Percentiles rank a stretch among this genome's conserved stretches.
phyloP scores from a whole-genome alignment of 1,284 basidiomycete genomes.

The Sutorius eximius region DNA sequence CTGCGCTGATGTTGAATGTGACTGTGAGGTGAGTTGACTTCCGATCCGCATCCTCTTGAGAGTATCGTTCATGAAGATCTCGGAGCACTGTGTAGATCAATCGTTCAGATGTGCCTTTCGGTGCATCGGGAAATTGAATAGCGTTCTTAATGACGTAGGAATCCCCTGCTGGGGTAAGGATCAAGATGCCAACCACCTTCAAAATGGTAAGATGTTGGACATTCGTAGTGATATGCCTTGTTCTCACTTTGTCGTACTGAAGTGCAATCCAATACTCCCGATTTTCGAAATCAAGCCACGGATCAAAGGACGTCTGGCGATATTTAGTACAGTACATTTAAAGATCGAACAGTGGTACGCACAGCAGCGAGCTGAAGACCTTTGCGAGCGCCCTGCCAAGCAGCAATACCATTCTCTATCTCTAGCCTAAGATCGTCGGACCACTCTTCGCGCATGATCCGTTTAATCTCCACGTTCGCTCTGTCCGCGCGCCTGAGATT shows the following conservation, averaged over 20 bases:
- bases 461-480: slow-evolving; percentile 37
- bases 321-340: neutral
- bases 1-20: slow-evolving; percentile 46
- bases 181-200: slow-evolving; percentile 43
- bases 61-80: slow-evolving; percentile 29
- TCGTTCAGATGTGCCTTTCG: slow-evolving; percentile 46
- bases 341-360: neutral
- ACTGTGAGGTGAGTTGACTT: slow-evolving; percentile 28
- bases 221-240: neutral
- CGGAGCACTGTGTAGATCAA: slow-evolving; percentile 45
- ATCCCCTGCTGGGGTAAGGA: slow-evolving; percentile 42
- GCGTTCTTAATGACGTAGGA: slow-evolving; percentile 50
- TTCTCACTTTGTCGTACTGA: slow-evolving; percentile 23
- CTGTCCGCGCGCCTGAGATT: slow-evolving; percentile 44
- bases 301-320: slow-evolving; percentile 39
- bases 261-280: slow-evolving; percentile 46
- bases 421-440: slow-evolving; percentile 35
- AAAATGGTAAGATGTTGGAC: neutral
- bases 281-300: slow-evolving; percentile 46
- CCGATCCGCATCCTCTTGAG: neutral
- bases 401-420: slow-evolving; percentile 41
- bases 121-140: slow-evolving; percentile 45
- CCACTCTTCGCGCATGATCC: slow-evolving; percentile 36
- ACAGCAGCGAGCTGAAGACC: slow-evolving; percentile 46
- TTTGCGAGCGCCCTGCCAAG: slow-evolving; percentile 40